A percentile compares a stretch with the other conserved stretches of the same genome.
Evolutionary conservation across 805 yeast species (phyloP).

Genomic region (Candida manassasensis): DNA sequence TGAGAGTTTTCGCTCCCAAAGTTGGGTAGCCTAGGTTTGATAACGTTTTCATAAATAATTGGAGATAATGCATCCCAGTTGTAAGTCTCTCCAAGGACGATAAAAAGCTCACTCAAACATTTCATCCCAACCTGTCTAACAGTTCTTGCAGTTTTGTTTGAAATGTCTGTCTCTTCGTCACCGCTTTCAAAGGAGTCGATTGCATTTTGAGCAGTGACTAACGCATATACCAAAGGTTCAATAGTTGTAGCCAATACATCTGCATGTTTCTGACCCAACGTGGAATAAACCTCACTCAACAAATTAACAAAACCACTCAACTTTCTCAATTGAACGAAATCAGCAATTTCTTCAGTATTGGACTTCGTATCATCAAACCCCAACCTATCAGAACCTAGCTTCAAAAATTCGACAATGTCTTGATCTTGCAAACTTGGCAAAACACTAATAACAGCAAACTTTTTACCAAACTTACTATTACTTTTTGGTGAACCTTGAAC

Average conservation of each 20-base stretch:
- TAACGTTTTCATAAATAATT: constrained; percentile 47
- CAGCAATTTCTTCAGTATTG: constrained; percentile 11
- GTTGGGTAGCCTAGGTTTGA: constrained; percentile 58
- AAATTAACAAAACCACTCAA: constrained; percentile 63
- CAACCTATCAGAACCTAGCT: constrained; percentile 56
- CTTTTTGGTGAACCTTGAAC: constrained; percentile 66
- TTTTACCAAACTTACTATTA: constrained; percentile 68
- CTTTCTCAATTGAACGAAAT: constrained; percentile 38
- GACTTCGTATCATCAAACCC: constrained; percentile 32
- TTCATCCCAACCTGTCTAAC: constrained; percentile 67
- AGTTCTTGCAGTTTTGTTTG: constrained; percentile 45
- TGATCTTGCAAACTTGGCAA: constrained; percentile 52
- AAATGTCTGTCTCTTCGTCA: constrained; percentile 9
- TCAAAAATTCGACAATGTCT: constrained; percentile 55
- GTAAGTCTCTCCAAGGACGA: constrained; percentile 43
- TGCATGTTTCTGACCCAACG: constrained; percentile 55
- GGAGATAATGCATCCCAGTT: constrained; percentile 54
- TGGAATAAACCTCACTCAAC: constrained; percentile 48
- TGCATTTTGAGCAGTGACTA: constrained; percentile 47
- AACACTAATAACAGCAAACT: constrained; percentile 62
- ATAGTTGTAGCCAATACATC: constrained; percentile 47
- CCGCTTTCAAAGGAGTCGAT: constrained; percentile 10
- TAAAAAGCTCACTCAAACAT: constrained; percentile 55
- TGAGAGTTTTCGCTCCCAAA: constrained; percentile 79
- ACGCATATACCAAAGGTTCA: constrained; percentile 52